phyloP scores from a whole-genome alignment of 164 flowering plant genomes.

The Protea cynaroides region DNA sequence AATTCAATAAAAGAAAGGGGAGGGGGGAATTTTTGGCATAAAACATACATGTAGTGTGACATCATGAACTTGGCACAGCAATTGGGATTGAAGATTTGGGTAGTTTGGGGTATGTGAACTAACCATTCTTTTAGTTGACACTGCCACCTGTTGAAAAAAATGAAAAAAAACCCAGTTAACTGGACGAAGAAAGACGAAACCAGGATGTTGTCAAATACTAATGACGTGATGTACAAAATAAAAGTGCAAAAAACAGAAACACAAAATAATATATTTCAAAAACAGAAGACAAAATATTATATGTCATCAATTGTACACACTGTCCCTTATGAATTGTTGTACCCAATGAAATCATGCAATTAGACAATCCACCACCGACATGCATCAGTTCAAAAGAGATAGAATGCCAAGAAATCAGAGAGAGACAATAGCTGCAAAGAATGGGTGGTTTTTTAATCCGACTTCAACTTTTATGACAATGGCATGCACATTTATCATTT shows the following conservation, averaged over 20 bases:
- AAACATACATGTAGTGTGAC: slow-evolving; percentile 82
- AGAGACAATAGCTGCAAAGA: no score
- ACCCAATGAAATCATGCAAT: no score
- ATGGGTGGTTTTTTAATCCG: no score
- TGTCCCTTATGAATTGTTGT: no score
- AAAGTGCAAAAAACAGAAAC: neutral
- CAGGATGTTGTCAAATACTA: neutral
- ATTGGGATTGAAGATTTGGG: slow-evolving; percentile 83
- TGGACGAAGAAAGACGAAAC: neutral
- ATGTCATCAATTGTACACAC: neutral
- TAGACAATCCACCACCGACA: no score
- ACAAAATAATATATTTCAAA: neutral
- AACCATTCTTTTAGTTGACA: slow-evolving; percentile 74
- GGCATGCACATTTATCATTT: no score
- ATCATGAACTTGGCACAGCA: slow-evolving; percentile 92
- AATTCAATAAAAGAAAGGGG: neutral
- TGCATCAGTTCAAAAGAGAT: no score
- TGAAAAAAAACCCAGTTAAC: neutral
- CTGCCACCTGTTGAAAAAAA: slow-evolving; percentile 64
- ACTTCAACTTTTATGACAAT: no score
- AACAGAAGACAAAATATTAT: no score
- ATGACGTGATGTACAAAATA: no score
- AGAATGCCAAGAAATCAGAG: no score
- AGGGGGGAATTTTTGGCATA: neutral
- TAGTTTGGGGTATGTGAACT: slow-evolving; percentile 87